Evolutionary conservation across 2,329 filamentous ascomycete genomes (phyloP).

Genomic region (Zopfia rhizophila): DNA sequence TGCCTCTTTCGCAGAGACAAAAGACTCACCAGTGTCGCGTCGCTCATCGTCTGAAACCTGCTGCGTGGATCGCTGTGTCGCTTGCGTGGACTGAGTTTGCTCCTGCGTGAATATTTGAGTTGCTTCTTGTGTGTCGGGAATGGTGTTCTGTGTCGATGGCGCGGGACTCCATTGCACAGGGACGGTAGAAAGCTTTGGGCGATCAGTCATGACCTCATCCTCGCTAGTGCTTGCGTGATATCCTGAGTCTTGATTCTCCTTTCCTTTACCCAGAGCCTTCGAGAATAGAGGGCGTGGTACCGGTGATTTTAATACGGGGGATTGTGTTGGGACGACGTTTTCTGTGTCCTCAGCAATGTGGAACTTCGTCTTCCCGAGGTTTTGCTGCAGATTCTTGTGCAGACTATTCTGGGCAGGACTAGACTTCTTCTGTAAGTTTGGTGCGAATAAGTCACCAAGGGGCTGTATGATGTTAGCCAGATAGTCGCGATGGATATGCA

Average conservation of each 20-base stretch:
- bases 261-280: slow-evolving; percentile 37
- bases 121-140: slow-evolving; percentile 36
- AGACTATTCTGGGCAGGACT: slow-evolving; percentile 65
- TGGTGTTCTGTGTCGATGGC: slow-evolving; percentile 43
- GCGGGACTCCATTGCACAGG: slow-evolving; percentile 24
- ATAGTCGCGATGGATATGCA: slow-evolving; percentile 65
- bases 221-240: slow-evolving; percentile 45
- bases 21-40: slow-evolving; percentile 56
- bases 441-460: slow-evolving; percentile 60
- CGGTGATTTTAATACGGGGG: slow-evolving; percentile 39
- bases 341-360: slow-evolving; percentile 67
- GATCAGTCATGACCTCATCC: slow-evolving; percentile 60
- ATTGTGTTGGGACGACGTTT: slow-evolving; percentile 36
- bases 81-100: slow-evolving; percentile 34
- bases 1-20: slow-evolving; percentile 60
- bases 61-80: slow-evolving; percentile 41
- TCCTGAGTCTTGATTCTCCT: slow-evolving; percentile 36
- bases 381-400: slow-evolving; percentile 61
- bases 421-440: slow-evolving; percentile 55
- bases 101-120: slow-evolving; percentile 42
- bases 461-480: slow-evolving; percentile 50
- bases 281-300: slow-evolving; percentile 41
- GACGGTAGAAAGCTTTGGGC: slow-evolving; percentile 20
- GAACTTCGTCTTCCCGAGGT: slow-evolving; percentile 69
- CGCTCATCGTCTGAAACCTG: slow-evolving; percentile 34